Conservation (phyloP, 2,329 filamentous ascomycete genomes). For the Penicillium fuscoglaucum region DNA sequence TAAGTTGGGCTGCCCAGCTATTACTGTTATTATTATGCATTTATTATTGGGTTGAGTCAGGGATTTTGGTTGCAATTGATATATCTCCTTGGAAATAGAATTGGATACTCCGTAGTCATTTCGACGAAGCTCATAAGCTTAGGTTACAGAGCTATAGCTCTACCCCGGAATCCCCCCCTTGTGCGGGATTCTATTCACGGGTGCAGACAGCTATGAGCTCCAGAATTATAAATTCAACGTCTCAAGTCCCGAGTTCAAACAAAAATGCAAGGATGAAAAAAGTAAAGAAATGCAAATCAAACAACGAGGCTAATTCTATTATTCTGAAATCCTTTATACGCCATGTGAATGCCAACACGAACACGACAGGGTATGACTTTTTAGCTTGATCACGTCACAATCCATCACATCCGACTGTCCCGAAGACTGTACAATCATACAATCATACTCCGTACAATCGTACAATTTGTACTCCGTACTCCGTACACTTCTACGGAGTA, state of each 20-base stretch:
- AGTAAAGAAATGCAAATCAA: neutral
- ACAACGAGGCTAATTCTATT: neutral
- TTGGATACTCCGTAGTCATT: neutral
- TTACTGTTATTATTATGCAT: neutral
- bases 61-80: neutral
- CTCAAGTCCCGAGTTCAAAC: neutral
- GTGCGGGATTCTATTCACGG: neutral
- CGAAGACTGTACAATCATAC: neutral
- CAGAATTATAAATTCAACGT: slow-evolving; percentile 2
- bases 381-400: slow-evolving; percentile 1
- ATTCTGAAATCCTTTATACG: neutral
- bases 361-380: neutral
- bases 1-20: neutral
- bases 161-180: slow-evolving; percentile 1
- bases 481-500: neutral
- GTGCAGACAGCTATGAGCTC: neutral
- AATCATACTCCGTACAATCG: too few relatives aligned
- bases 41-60: neutral
- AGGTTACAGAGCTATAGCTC: neutral
- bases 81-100: neutral
- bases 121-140: neutral
- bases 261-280: neutral
- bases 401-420: slow-evolving; percentile 3
- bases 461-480: neutral
- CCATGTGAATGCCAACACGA: neutral